phyloP scores from a whole-genome alignment of 2,329 filamentous ascomycete species.

The Akanthomyces dipterigenus region DNA sequence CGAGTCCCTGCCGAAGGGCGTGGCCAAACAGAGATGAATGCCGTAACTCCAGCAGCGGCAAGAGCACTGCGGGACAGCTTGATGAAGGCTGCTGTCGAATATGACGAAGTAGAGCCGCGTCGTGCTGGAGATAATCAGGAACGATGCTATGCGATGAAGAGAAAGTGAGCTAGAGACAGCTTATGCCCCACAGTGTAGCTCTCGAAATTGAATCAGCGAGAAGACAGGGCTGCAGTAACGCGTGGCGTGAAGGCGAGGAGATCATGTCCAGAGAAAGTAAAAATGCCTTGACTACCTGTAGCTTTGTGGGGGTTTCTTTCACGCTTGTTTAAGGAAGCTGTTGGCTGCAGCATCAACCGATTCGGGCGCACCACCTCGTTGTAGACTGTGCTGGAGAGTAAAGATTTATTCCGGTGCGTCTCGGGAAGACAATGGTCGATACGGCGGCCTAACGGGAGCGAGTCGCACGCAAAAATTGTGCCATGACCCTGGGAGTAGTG shows the following conservation, averaged over 20 bases:
- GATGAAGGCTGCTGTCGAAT: neutral
- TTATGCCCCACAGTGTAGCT: constrained; percentile 6
- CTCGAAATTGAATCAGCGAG: neutral
- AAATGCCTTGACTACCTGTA: neutral
- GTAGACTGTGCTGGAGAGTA: neutral
- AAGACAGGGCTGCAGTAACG: neutral
- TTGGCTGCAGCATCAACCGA: neutral
- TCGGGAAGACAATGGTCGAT: neutral
- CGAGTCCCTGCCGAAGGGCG: neutral
- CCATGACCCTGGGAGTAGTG: neutral
- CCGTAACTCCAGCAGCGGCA: neutral
- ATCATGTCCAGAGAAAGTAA: neutral
- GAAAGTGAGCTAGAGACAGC: constrained; percentile 1
- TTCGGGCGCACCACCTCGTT: neutral
- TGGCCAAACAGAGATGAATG: neutral
- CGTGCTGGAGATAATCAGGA: neutral
- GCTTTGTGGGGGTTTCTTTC: neutral
- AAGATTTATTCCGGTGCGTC: neutral
- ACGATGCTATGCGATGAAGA: neutral
- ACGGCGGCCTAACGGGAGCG: neutral
- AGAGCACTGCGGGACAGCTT: neutral
- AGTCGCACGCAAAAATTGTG: neutral
- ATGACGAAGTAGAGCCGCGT: neutral
- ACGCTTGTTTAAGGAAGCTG: neutral
- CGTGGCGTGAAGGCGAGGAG: too few species aligned